phyloP scores from a whole-genome alignment of 1,284 basidiomycete genomes.

The Thelephora terrestris region DNA sequence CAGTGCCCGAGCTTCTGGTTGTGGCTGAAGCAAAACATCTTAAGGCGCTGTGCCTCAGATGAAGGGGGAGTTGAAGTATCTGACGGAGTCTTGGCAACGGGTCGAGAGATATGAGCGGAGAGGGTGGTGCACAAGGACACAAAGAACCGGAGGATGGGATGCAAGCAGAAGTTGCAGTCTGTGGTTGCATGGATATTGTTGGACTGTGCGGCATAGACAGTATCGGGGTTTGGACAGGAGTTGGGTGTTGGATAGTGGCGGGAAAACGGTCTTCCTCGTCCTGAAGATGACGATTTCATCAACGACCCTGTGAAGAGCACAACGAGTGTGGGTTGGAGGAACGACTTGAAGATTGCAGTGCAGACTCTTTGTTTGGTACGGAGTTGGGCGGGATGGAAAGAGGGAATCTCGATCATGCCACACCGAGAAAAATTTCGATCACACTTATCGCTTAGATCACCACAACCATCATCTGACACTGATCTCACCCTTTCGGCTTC shows the following conservation, averaged over 20 bases:
- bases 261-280: slow-evolving; percentile 50
- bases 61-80: background rate
- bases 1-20: background rate
- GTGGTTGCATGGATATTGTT: slow-evolving; percentile 42
- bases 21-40: background rate
- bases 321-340: slow-evolving; percentile 2
- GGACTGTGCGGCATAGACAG: slow-evolving; percentile 19
- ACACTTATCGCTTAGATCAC: too few relatives aligned
- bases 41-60: background rate
- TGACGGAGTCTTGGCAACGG: too few relatives aligned
- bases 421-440: too few relatives aligned
- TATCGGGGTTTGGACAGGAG: slow-evolving; percentile 6
- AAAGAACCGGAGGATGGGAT: slow-evolving; percentile 46
- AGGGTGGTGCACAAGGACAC: slow-evolving; percentile 30
- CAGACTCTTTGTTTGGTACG: too few relatives aligned
- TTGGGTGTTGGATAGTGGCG: slow-evolving; percentile 3
- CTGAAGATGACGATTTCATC: background rate
- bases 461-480: too few relatives aligned
- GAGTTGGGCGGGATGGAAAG: too few relatives aligned
- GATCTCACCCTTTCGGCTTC: too few relatives aligned
- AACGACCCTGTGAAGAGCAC: background rate
- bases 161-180: slow-evolving; percentile 42
- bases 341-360: slow-evolving; percentile 59
- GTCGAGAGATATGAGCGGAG: slow-evolving; percentile 1
- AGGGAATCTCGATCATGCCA: too few relatives aligned